phyloP scores from a whole-genome alignment of 768 basidiomycete genomes.

The Neoboletus magnificus region DNA sequence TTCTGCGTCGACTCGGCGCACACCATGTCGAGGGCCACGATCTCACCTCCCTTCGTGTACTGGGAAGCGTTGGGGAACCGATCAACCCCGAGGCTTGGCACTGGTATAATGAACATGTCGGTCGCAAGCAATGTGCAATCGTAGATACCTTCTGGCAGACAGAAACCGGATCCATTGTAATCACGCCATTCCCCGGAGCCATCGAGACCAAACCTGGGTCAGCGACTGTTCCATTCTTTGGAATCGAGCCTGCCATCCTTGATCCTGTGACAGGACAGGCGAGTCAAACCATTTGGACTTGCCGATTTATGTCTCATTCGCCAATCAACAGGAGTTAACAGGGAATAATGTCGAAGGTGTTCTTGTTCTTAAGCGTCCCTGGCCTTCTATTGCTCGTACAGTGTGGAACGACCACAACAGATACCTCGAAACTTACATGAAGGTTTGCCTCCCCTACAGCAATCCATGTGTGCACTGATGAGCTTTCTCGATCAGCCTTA shows the following conservation, averaged over 20 bases:
- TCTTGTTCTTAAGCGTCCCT: constrained; percentile 78
- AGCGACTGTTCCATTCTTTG: constrained; percentile 98
- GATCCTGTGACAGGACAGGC: constrained; percentile 78
- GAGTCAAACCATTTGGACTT: constrained; percentile 6
- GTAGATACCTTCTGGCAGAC: constrained; percentile 99
- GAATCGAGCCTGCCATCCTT: constrained; percentile 83
- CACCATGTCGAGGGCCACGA: constrained; percentile 84
- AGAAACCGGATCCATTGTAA: constrained; percentile 93
- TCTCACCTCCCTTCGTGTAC: constrained; percentile 75
- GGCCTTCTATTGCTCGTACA: constrained; percentile 94
- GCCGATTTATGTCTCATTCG: neutral
- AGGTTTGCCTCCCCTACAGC: constrained; percentile 25
- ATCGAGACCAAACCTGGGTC: constrained; percentile 95
- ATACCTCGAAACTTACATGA: constrained; percentile 76
- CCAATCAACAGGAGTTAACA: constrained; percentile 47
- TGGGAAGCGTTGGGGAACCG: constrained; percentile 95
- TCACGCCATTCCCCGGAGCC: constrained; percentile 95
- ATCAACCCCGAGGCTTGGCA: constrained; percentile 99
- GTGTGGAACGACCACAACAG: constrained; percentile 91
- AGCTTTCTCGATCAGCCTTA: constrained; percentile 49
- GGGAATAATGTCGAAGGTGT: constrained; percentile 91
- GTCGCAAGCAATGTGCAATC: constrained; percentile 81
- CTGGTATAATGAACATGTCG: constrained; percentile 97
- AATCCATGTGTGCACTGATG: constrained; percentile 41
- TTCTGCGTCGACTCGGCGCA: constrained; percentile 80